phyloP scores from a whole-genome alignment of 106 monocot species.

The Gastrodia elata region DNA sequence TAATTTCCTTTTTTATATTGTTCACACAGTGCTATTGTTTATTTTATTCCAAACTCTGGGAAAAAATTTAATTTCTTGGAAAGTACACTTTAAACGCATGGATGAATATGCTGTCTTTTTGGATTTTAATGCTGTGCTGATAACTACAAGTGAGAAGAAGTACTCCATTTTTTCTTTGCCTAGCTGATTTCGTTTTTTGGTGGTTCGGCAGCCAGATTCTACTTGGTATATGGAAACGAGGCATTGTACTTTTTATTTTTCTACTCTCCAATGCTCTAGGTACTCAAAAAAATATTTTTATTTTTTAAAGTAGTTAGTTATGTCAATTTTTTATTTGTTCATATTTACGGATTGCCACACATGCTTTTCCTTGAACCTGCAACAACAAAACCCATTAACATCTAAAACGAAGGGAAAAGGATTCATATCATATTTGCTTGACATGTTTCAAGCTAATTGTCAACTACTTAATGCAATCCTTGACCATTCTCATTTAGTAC shows the following conservation, averaged over 20 bases:
- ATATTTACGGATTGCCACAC: not conserved
- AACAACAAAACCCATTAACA: not conserved
- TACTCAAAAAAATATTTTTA: not conserved
- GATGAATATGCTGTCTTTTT: not conserved
- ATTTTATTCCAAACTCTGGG: not conserved
- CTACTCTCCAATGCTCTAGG: not conserved
- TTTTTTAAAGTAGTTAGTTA: not conserved
- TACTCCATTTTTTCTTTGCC: not conserved
- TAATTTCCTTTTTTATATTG: not conserved
- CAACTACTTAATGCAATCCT: too few species aligned
- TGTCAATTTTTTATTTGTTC: not conserved
- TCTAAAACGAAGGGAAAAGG: too few species aligned
- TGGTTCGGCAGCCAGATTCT: not conserved
- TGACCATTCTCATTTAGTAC: too few species aligned
- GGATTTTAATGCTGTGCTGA: not conserved
- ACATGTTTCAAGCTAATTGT: too few species aligned
- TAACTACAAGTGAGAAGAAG: not conserved
- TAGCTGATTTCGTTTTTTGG: not conserved
- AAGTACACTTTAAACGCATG: not conserved
- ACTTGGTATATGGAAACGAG: constrained; percentile 7
- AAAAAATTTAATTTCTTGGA: not conserved
- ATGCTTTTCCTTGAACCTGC: not conserved
- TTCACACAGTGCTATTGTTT: not conserved
- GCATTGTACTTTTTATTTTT: constrained; percentile 7
- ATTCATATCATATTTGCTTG: too few species aligned